Base-by-base conservation (phyloP, 257 asterid species). In the Hygrophila difformis region DNA sequence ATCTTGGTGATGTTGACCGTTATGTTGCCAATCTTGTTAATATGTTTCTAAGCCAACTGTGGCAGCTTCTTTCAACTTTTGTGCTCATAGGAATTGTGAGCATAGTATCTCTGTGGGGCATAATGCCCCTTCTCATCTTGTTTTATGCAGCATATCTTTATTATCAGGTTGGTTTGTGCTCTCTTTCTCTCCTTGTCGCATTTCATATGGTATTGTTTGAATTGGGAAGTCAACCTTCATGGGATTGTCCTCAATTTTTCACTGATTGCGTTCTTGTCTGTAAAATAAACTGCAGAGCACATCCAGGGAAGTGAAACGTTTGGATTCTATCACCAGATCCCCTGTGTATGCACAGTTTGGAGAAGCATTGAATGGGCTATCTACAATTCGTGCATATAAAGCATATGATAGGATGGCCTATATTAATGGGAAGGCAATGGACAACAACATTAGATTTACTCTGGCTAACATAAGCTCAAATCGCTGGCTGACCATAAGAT, bases 291-390 rank as follows among this genome's bases (percentile, higher is more conserved):
- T 58, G 49, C 89, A 82, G 94, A 79, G 86, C 73, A 82, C 94
- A 38, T 72, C 94, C 28, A 74, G 91, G 39, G 94, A 82, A 76
- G 92, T 79, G 40, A 82, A 79, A 52, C 91, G 94, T 15, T 69
- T 82, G 35, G 87, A 82, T 60, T 73, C 94, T 44, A 76, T 82
- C 62, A 76, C 94, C 15, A 71, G 87, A 44, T 82, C 94, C 46
- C 94, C 94, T 1, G 84, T 82, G 31, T 82, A 82, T 60, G 94
- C 94, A 14, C 91, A 82, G 65, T 82, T 82, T 51, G 91, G 91
- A 49, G 94, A 82, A 74, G 91, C 94, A 13, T 39, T 82, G 34
- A 76, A 76, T 40, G 94, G 94, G 29, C 42, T 82, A 33, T 76
- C 94, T 6, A 64, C 92, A 28, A 82, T 82, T 46, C 86, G 91